These are phyloP conservation scores for Lactarius evosmus DNA, from an alignment of 768 basidiomycete genomes.

Conservation along the genomic window DNA sequence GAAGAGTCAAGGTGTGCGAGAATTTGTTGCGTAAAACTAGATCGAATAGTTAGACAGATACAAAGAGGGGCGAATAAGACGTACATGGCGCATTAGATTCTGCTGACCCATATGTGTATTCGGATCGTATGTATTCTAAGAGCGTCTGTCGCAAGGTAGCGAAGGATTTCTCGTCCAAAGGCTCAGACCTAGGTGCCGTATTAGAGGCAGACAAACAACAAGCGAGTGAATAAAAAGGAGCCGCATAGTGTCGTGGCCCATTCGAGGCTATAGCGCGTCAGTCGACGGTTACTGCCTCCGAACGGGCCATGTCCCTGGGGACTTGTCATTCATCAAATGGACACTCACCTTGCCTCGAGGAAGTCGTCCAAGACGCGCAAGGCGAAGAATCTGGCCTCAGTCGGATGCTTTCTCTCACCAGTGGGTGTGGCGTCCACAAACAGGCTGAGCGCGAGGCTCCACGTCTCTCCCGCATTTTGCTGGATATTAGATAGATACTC, in stretches of 20 bases:
- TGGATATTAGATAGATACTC: conserved; percentile 77
- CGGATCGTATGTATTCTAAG: conserved; percentile 78
- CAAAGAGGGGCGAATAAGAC: conserved; percentile 35
- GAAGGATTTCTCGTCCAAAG: conserved; percentile 67
- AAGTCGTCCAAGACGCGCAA: conserved; percentile 79
- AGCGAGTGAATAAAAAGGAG: background rate
- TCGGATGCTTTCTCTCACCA: conserved; percentile 63
- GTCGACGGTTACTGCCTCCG: background rate
- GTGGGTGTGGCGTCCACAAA: conserved; percentile 62
- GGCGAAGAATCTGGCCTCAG: conserved; percentile 76
- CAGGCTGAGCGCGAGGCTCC: conserved; percentile 75
- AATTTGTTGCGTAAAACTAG: conserved; percentile 92
- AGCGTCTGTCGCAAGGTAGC: conserved; percentile 71
- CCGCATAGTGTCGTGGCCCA: background rate
- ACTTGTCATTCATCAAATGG: background rate
- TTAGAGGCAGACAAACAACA: background rate
- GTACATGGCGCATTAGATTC: conserved; percentile 79
- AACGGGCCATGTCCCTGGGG: background rate
- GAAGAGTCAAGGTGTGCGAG: conserved; percentile 82
- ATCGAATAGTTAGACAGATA: conserved; percentile 24
- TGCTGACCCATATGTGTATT: conserved; percentile 82
- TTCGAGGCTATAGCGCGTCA: background rate
- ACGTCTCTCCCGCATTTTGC: conserved; percentile 68
- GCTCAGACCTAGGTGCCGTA: conserved; percentile 48
- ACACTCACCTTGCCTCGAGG: conserved; percentile 73